Evolutionary conservation across 225 moss, liverwort and hornwort species (phyloP).

Genomic region (Takakia lepidozioides): DNA sequence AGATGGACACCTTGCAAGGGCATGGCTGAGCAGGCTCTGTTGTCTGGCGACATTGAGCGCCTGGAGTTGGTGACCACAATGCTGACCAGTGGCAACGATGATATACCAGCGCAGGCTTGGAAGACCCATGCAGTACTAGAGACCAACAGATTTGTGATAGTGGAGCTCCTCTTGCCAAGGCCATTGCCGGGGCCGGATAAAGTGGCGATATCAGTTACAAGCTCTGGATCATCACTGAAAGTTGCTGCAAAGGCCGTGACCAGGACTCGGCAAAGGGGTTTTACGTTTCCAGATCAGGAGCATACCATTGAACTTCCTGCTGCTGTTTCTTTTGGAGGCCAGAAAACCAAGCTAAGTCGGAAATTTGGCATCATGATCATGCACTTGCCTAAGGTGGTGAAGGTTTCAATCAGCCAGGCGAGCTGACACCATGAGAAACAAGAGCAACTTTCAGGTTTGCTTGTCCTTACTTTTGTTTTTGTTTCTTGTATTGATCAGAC

Average conservation of each 20-base stretch:
- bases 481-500: too few species aligned
- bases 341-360: slow-evolving; percentile 1
- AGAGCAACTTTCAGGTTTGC: too few species aligned
- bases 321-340: background rate
- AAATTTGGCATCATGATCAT: slow-evolving; percentile 3
- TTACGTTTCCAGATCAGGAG: background rate
- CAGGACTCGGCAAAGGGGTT: background rate
- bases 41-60: background rate
- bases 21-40: background rate
- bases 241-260: background rate
- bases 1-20: background rate
- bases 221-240: background rate
- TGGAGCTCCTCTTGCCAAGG: slow-evolving; percentile 3
- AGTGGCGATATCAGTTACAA: background rate
- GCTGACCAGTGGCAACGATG: background rate
- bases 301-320: slow-evolving; percentile 1
- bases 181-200: background rate
- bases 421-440: too few species aligned
- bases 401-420: too few species aligned
- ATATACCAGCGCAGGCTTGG: background rate
- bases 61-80: background rate
- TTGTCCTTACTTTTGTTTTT: too few species aligned
- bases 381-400: slow-evolving; percentile 2
- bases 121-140: background rate
- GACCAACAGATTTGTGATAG: background rate